These are phyloP conservation scores for Nakaseomyces glabratus DNA, from an alignment of 1,139 yeast genomes.

Conservation along the genomic window DNA sequence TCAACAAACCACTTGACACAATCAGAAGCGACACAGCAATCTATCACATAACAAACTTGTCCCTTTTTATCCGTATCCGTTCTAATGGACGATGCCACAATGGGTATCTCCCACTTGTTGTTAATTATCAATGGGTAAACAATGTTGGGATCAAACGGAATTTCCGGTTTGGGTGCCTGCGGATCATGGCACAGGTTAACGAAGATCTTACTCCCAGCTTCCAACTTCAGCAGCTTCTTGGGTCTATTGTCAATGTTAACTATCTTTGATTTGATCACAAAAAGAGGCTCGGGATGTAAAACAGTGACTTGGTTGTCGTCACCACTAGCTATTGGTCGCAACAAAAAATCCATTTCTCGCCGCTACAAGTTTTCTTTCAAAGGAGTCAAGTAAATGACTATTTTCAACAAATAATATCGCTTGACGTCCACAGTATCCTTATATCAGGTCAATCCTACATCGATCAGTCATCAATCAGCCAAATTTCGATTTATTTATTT, in stretches of 20 bases:
- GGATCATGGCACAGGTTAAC: slow-evolving; percentile 63
- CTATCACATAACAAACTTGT: slow-evolving; percentile 52
- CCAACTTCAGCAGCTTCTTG: slow-evolving; percentile 4
- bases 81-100: slow-evolving; percentile 51
- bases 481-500: too few species aligned
- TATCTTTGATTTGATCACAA: slow-evolving; percentile 6
- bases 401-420: too few species aligned
- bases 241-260: neutral
- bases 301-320: neutral
- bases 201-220: slow-evolving; percentile 53
- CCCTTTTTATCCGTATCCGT: slow-evolving; percentile 63
- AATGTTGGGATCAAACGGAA: slow-evolving; percentile 44
- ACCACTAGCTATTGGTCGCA: slow-evolving; percentile 4
- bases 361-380: too few species aligned
- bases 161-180: slow-evolving; percentile 51
- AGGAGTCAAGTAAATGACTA: too few species aligned
- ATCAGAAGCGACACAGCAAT: slow-evolving; percentile 59
- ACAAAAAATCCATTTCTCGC: slow-evolving; percentile 5
- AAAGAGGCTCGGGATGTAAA: slow-evolving; percentile 1
- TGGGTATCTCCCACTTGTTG: slow-evolving; percentile 79
- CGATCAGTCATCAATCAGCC: too few species aligned
- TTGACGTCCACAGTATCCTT: too few species aligned
- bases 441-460: too few species aligned
- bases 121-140: slow-evolving; percentile 61
- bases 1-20: slow-evolving; percentile 56